Conservation (phyloP, 2,329 filamentous ascomycete genomes). For the Gyromitra esculenta region DNA sequence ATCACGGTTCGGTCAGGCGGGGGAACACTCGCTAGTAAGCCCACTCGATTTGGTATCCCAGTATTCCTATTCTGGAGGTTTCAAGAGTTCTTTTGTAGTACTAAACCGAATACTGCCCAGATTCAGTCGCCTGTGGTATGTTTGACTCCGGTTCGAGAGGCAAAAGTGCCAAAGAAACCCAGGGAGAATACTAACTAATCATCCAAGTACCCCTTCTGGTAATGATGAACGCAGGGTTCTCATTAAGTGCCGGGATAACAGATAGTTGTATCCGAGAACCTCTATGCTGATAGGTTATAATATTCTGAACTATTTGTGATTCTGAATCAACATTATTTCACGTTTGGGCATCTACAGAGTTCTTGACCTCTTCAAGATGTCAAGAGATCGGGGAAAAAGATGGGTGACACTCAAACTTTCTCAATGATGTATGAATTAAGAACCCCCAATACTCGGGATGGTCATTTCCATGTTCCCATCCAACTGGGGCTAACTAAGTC, state of each 20-base stretch:
- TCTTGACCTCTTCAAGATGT: background rate
- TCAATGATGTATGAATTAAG: background rate
- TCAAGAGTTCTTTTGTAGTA: conserved; percentile 14
- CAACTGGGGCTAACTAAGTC: conserved; percentile 29
- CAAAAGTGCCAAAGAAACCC: conserved; percentile 14
- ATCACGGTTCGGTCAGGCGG: conserved; percentile 39
- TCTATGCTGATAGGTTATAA: conserved; percentile 7
- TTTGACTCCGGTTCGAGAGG: conserved; percentile 23
- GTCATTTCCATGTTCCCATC: conserved; percentile 28
- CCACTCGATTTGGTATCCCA: conserved; percentile 33
- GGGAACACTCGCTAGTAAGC: conserved; percentile 9
- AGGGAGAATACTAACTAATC: conserved; percentile 11
- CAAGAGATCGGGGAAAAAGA: background rate
- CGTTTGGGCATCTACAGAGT: background rate
- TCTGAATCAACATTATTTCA: background rate
- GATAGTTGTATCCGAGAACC: conserved; percentile 1
- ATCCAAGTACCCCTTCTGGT: conserved; percentile 5
- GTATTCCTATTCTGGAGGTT: conserved; percentile 7
- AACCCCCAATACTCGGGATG: conserved; percentile 14
- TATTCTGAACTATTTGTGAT: conserved; percentile 9
- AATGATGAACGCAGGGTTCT: conserved; percentile 12
- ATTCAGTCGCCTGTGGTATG: conserved; percentile 12
- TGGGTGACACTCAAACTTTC: background rate
- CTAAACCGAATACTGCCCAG: conserved; percentile 7
- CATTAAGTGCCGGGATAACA: conserved; percentile 2